A percentile compares a stretch with the other conserved stretches of the same genome.
These are phyloP conservation scores for Thalia dealbata DNA, from an alignment of 176 grass and related monocot genomes.

Conservation along the genomic window DNA sequence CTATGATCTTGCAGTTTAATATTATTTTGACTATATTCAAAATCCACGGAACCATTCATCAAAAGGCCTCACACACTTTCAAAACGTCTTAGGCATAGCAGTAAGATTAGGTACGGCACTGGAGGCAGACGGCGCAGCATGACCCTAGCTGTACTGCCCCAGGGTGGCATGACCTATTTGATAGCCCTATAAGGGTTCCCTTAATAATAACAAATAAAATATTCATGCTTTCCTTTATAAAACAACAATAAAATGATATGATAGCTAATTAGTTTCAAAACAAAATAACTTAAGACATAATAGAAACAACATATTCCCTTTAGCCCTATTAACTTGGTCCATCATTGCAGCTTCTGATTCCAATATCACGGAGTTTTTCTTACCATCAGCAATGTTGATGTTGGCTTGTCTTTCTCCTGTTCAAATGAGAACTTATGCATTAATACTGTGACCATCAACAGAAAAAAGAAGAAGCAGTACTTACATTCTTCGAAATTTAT, in stretches of 20 bases:
- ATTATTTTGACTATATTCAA: not conserved
- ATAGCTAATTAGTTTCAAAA: not conserved
- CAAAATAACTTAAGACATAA: not conserved
- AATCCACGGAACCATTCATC: not conserved
- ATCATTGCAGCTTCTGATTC: conserved; percentile 62
- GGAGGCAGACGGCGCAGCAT: not conserved
- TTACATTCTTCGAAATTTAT: too few relatives aligned
- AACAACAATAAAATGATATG: not conserved
- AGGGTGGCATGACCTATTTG: too few relatives aligned
- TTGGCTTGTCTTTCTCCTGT: conserved; percentile 47
- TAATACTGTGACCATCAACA: too few relatives aligned
- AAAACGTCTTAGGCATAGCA: not conserved
- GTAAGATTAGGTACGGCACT: not conserved
- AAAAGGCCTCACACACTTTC: not conserved
- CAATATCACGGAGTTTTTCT: conserved; percentile 41
- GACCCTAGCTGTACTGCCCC: too few relatives aligned
- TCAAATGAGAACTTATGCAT: conserved; percentile 6
- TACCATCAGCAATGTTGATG: conserved; percentile 50
- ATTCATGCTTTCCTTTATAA: not conserved
- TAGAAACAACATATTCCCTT: conserved; percentile 40
- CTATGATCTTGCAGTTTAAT: not conserved
- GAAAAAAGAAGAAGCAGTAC: too few relatives aligned
- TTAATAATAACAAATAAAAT: not conserved
- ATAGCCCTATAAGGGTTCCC: not conserved
- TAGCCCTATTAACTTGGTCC: conserved; percentile 81